Percentiles rank a stretch among this genome's conserved stretches.
phyloP scores from a whole-genome alignment of 2,329 filamentous ascomycete species.

The Orbilia brochopaga region DNA sequence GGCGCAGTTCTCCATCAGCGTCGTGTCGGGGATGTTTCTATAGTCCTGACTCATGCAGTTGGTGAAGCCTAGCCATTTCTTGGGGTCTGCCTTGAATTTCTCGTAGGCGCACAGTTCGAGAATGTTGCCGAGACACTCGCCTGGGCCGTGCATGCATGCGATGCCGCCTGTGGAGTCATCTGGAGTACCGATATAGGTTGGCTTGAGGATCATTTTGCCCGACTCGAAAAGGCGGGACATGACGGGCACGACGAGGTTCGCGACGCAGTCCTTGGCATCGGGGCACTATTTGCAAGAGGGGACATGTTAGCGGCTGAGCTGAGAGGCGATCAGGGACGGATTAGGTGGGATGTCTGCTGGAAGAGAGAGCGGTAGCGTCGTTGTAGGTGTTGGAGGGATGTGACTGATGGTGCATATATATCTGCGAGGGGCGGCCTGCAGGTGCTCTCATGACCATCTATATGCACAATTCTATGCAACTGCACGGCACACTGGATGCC shows the following conservation, averaged over 20 bases:
- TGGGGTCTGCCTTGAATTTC: slow-evolving; percentile 74
- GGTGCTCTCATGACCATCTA: too few relatives aligned
- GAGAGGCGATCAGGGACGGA: slow-evolving; percentile 11
- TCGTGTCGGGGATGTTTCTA: slow-evolving; percentile 74
- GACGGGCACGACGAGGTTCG: slow-evolving; percentile 77
- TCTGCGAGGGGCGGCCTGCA: not conserved
- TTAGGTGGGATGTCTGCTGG: not conserved
- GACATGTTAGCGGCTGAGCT: too few relatives aligned
- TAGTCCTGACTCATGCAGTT: slow-evolving; percentile 86
- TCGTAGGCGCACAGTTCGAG: slow-evolving; percentile 87
- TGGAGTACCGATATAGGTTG: slow-evolving; percentile 82
- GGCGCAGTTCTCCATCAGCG: slow-evolving; percentile 84
- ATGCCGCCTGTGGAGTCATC: slow-evolving; percentile 77
- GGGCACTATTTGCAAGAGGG: slow-evolving; percentile 69
- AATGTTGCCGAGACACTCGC: slow-evolving; percentile 92
- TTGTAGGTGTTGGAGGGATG: slow-evolving; percentile 28
- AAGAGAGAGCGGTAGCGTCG: too few relatives aligned
- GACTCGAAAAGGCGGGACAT: slow-evolving; percentile 74
- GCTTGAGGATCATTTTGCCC: slow-evolving; percentile 85
- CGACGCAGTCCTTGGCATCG: slow-evolving; percentile 83
- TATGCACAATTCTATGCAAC: too few relatives aligned
- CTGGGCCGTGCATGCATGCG: slow-evolving; percentile 84
- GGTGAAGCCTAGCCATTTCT: slow-evolving; percentile 87
- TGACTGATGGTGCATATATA: slow-evolving; percentile 17
- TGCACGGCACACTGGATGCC: too few relatives aligned